Percentiles rank a stretch among this genome's conserved stretches.
These are phyloP conservation scores for Alternaria triticina DNA, from an alignment of 2,329 filamentous ascomycete genomes.

Conservation along the genomic window DNA sequence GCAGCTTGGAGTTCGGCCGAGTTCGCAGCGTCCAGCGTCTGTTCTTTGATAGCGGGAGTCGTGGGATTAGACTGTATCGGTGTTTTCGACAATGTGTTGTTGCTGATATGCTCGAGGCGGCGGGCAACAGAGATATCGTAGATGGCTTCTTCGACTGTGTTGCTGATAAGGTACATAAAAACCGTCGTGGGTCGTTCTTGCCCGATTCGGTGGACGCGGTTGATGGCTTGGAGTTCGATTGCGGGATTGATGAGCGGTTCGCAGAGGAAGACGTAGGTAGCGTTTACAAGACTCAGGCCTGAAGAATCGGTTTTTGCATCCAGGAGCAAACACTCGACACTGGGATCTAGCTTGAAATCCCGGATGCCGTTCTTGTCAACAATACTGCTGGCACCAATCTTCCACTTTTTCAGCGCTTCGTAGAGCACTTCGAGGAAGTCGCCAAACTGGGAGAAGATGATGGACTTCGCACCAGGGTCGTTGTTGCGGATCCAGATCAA, in stretches of 20 bases:
- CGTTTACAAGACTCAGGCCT: constrained; percentile 89
- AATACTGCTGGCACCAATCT: constrained; percentile 76
- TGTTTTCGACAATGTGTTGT: constrained; percentile 13
- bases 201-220: constrained; percentile 92
- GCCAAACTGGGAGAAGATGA: constrained; percentile 92
- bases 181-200: constrained; percentile 88
- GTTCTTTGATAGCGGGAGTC: constrained; percentile 57
- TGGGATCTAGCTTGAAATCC: constrained; percentile 76
- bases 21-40: constrained; percentile 80
- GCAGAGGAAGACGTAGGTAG: constrained; percentile 91
- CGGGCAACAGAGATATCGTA: constrained; percentile 83
- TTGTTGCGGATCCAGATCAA: constrained; percentile 83
- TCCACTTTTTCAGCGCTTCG: constrained; percentile 71
- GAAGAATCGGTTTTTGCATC: constrained; percentile 88
- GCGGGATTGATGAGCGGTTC: constrained; percentile 94
- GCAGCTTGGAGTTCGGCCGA: constrained; percentile 81
- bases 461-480: constrained; percentile 86
- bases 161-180: constrained; percentile 92
- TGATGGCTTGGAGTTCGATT: constrained; percentile 92
- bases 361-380: constrained; percentile 72
- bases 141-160: constrained; percentile 90
- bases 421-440: constrained; percentile 79
- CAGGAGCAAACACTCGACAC: constrained; percentile 81
- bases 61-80: constrained; percentile 21
- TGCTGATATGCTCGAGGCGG: constrained; percentile 77